A percentile compares a stretch with the other conserved stretches of the same genome.
Evolutionary conservation across 148 eudicot species (phyloP).

Genomic region (Fagopyrum tataricum): DNA sequence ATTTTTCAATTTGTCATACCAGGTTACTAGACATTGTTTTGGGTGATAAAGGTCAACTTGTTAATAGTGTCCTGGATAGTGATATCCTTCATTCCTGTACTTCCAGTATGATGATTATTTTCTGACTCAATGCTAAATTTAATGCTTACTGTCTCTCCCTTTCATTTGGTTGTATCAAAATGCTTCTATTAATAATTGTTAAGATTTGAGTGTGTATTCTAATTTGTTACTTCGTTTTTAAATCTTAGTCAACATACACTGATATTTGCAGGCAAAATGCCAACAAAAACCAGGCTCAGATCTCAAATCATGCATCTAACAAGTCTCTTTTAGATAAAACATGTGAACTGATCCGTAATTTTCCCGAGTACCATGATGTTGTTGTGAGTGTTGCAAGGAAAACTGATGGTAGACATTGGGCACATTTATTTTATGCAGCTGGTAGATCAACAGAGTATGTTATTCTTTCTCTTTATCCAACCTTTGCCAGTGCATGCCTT

Average conservation of each 20-base stretch:
- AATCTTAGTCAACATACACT: neutral
- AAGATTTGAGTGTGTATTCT: neutral
- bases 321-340: constrained; percentile 81
- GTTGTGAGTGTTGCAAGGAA: constrained; percentile 98
- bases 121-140: neutral
- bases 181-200: too few species aligned
- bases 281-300: constrained; percentile 43
- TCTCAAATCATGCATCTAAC: constrained; percentile 27
- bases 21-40: neutral
- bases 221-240: neutral
- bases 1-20: neutral
- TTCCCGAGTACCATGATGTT: constrained; percentile 89
- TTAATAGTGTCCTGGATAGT: neutral
- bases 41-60: neutral
- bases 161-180: neutral
- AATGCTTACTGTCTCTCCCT: neutral
- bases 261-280: constrained; percentile 45
- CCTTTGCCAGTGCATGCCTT: neutral
- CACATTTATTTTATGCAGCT: constrained; percentile 85
- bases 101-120: neutral
- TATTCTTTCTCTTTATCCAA: constrained; percentile 1
- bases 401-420: constrained; percentile 99
- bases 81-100: neutral
- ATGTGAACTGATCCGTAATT: constrained; percentile 80
- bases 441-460: constrained; percentile 97